Evolutionary conservation across 192 early-diverging fungal species (phyloP).

Genomic region (Jimgerdemannia flammicorona): DNA sequence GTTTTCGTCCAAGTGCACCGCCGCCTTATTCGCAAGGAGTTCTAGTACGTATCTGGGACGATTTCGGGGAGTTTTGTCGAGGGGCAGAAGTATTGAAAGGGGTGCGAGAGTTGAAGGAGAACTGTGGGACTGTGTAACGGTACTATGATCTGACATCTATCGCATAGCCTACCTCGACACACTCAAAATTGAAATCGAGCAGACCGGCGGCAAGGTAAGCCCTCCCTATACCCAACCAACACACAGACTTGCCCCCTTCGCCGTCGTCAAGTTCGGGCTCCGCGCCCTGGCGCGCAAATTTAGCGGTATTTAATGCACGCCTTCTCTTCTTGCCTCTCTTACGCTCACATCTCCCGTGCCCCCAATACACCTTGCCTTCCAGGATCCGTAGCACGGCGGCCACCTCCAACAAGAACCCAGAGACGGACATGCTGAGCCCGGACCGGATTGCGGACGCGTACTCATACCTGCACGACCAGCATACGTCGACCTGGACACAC

Average conservation of each 20-base stretch:
- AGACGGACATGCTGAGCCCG: neutral
- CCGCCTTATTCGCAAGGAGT: neutral
- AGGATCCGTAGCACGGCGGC: no score
- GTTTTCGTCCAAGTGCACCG: neutral
- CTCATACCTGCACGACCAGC: neutral
- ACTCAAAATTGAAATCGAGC: neutral
- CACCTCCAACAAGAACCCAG: neutral
- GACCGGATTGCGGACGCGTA: neutral
- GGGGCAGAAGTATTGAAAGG: neutral
- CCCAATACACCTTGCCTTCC: no score
- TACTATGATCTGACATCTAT: no score
- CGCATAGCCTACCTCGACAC: neutral
- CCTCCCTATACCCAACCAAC: no score
- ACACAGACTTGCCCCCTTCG: neutral
- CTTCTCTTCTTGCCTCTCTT: neutral
- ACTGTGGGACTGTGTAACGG: no score
- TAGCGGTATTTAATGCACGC: neutral
- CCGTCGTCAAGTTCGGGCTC: neutral
- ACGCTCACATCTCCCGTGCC: no score
- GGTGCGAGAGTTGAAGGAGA: no score
- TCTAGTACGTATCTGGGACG: neutral
- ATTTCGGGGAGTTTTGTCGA: neutral
- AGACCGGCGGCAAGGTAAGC: neutral
- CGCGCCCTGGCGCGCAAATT: neutral
- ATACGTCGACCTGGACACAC: neutral